Conservation (phyloP, 306 rosid genomes). For the Dicorynia guianensis region DNA sequence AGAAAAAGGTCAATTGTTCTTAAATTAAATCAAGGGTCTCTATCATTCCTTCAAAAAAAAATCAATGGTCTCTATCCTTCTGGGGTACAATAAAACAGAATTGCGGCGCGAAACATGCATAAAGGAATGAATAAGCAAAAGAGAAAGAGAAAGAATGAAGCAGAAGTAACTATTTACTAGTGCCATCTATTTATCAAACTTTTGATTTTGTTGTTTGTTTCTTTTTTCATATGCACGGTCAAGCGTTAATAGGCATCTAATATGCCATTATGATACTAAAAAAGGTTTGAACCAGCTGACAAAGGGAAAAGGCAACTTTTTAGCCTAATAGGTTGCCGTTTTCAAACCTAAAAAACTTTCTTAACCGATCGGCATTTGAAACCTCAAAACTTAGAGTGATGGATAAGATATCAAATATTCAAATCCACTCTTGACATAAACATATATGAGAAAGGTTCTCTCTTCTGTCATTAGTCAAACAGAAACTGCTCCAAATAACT, state of each 20-base stretch:
- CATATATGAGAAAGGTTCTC: background rate
- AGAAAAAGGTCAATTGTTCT: background rate
- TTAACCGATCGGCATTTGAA: constrained; percentile 33
- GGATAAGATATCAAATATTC: constrained; percentile 13
- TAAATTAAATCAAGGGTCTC: constrained; percentile 1
- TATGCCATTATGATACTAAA: background rate
- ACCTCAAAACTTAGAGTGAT: background rate
- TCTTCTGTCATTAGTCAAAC: constrained; percentile 36
- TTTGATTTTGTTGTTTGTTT: background rate
- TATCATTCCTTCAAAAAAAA: too few relatives aligned
- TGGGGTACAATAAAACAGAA: constrained; percentile 19
- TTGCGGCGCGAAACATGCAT: constrained; percentile 64
- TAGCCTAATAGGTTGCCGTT: constrained; percentile 7
- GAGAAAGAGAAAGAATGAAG: background rate
- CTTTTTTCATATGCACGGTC: background rate
- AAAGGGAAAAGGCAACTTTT: background rate
- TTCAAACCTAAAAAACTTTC: constrained; percentile 39
- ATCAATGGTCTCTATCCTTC: constrained; percentile 1
- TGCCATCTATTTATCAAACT: background rate
- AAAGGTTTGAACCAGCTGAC: constrained; percentile 7
- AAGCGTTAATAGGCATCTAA: background rate
- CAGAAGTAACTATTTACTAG: constrained; percentile 30
- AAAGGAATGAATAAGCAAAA: constrained; percentile 21
- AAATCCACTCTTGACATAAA: constrained; percentile 31
- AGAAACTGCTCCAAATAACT: constrained; percentile 21